phyloP scores from a whole-genome alignment of 2,329 filamentous ascomycete species.

The Monilinia laxa region DNA sequence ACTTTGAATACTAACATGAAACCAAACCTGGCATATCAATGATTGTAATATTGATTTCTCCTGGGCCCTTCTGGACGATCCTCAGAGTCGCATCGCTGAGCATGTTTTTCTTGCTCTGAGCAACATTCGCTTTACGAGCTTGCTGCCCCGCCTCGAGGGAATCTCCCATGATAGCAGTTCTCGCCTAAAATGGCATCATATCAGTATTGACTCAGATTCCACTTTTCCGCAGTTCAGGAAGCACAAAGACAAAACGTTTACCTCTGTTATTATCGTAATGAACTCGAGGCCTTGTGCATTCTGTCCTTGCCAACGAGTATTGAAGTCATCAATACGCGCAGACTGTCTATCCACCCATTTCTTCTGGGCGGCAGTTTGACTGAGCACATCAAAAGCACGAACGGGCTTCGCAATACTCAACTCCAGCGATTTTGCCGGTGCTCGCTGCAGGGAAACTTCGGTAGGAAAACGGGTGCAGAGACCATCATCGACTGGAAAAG shows the following conservation, averaged over 20 bases:
- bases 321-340: neutral
- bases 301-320: neutral
- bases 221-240: too few relatives aligned
- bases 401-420: neutral
- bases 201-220: neutral
- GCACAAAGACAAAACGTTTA: neutral
- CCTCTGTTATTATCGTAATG: neutral
- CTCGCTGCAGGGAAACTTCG: constrained; percentile 13
- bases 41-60: constrained; percentile 31
- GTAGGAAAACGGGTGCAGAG: constrained; percentile 12
- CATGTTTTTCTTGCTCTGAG: neutral
- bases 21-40: constrained; percentile 39
- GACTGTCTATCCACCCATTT: neutral
- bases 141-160: neutral
- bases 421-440: neutral
- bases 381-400: neutral
- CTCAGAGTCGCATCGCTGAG: constrained; percentile 8
- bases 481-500: constrained; percentile 42
- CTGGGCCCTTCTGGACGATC: constrained; percentile 26
- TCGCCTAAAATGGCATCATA: neutral
- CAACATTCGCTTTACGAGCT: neutral
- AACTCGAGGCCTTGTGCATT: neutral
- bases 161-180: constrained; percentile 1
- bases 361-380: neutral
- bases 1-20: constrained; percentile 21